Percentiles rank a stretch among this genome's conserved stretches.
Evolutionary conservation across 2,329 filamentous ascomycete genomes (phyloP).

Genomic region (Metarhizium robertsii): DNA sequence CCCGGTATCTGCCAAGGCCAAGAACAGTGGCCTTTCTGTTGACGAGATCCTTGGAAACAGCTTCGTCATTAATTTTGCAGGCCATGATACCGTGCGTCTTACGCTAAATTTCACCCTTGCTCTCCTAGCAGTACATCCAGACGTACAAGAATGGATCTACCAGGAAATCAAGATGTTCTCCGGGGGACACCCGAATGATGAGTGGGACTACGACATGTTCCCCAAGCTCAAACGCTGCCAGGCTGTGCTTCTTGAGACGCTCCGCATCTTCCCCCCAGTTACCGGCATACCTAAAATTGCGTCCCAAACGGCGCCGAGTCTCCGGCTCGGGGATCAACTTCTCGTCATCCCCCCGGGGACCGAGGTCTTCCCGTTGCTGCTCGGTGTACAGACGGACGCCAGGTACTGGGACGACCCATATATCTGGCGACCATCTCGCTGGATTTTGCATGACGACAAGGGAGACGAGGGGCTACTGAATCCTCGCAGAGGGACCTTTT

Average conservation of each 20-base stretch:
- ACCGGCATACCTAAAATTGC: conserved; percentile 19
- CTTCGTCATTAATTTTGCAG: conserved; percentile 39
- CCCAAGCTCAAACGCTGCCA: conserved; percentile 31
- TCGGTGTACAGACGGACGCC: conserved; percentile 4
- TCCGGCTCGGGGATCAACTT: conserved; percentile 1
- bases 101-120: conserved; percentile 31
- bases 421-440: neutral
- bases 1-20: neutral
- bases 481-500: neutral
- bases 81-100: conserved; percentile 41
- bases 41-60: conserved; percentile 39
- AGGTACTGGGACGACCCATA: neutral
- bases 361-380: conserved; percentile 4
- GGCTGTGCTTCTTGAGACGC: conserved; percentile 30
- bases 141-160: conserved; percentile 34
- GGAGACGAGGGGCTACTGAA: neutral
- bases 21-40: conserved; percentile 20
- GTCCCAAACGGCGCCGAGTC: conserved; percentile 2
- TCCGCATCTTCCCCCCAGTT: conserved; percentile 28
- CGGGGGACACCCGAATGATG: conserved; percentile 5
- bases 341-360: conserved; percentile 4
- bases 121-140: conserved; percentile 33
- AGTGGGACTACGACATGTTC: conserved; percentile 28
- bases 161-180: conserved; percentile 25
- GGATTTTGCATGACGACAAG: neutral